Base-by-base conservation (phyloP, 257 asterid species). In the Datura wrightii region DNA sequence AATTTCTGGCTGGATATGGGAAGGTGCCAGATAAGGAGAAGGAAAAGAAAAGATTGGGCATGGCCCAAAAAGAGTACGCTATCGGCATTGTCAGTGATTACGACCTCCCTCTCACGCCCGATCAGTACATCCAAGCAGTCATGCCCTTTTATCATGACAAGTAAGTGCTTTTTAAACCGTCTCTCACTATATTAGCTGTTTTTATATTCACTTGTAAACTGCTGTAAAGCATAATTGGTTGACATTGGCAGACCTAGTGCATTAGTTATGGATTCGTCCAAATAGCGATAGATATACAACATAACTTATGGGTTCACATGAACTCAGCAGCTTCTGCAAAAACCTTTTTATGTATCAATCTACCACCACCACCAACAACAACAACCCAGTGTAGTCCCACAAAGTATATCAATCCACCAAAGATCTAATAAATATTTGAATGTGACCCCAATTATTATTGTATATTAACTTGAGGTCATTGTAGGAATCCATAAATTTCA, bases 41-140 rank as follows among this genome's bases (percentile, higher is more conserved):
- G 92, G 99, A 95, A 74, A 91, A 86, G 84, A 94, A 87, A 89
- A 90, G 93, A 84, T 78, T 92, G 86, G 99, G 99, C 36, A 87
- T 91, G 91, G 80, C 94, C 11, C 88, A 88, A 31, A 89, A 85
- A 4, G 96, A 93, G 85, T 87, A 93, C 0, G 88, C 92, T 79
- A 37, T 80, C 56, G 85, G 91, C 42, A 85, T 92, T 83, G 83
- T 95, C 41, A 56, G 78, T n/a, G 99, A 93, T 83, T 95, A 95
- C 74, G 90, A 94, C 36, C 93, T 95, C 66, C 97, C 99, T 0
- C 84, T 95, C 82, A 92, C 97, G 13, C 90, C 94, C 13, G 97
- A 94, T 4, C 94, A 94, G 84, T 95, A 82, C 42, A 76, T 53
- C 24, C 82, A 88, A 58, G 93, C 92, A 78, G 90, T 94, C 81